A percentile compares a stretch with the other conserved stretches of the same genome.
These are phyloP conservation scores for Thecaphora thlaspeos DNA, from an alignment of 1,284 basidiomycete genomes.

Conservation along the genomic window DNA sequence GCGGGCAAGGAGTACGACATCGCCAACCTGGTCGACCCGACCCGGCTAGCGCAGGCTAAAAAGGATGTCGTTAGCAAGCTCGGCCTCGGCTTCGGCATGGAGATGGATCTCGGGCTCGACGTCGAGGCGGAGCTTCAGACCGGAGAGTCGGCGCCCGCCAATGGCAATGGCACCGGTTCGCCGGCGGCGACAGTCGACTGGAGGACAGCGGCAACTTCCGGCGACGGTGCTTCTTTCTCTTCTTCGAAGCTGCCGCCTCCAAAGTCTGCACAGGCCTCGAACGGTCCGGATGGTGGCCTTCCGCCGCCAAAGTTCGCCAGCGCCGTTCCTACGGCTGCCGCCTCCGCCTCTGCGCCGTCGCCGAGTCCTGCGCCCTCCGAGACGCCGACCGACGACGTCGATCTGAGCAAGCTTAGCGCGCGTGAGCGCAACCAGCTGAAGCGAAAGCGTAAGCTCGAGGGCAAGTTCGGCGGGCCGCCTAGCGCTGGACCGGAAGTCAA, in stretches of 20 bases:
- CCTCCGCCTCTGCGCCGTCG: slow-evolving; percentile 12
- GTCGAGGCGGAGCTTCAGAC: slow-evolving; percentile 56
- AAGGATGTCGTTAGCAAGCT: slow-evolving; percentile 66
- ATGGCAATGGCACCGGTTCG: slow-evolving; percentile 8
- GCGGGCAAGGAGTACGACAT: slow-evolving; percentile 77
- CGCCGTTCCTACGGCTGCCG: slow-evolving; percentile 12
- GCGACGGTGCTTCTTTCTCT: slow-evolving; percentile 7
- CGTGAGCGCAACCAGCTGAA: slow-evolving; percentile 86
- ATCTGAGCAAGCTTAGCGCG: slow-evolving; percentile 61
- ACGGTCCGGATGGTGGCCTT: slow-evolving; percentile 4
- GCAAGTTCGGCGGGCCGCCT: slow-evolving; percentile 53
- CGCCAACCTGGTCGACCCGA: slow-evolving; percentile 46
- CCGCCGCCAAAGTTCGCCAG: slow-evolving; percentile 28
- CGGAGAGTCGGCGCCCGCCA: slow-evolving; percentile 5
- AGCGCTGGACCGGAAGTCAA: slow-evolving; percentile 14
- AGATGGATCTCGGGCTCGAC: slow-evolving; percentile 65
- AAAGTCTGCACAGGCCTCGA: slow-evolving; percentile 7
- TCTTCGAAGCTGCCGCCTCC: slow-evolving; percentile 26
- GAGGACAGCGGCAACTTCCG: slow-evolving; percentile 19
- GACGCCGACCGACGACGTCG: slow-evolving; percentile 34
- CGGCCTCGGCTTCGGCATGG: slow-evolving; percentile 67
- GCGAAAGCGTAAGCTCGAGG: slow-evolving; percentile 84
- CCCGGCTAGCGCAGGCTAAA: slow-evolving; percentile 76
- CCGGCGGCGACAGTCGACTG: slow-evolving; percentile 27
- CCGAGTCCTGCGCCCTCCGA: slow-evolving; percentile 17